Conservation (phyloP, 169 alveolate species). For the Cryptosporidium ubiquitum region DNA sequence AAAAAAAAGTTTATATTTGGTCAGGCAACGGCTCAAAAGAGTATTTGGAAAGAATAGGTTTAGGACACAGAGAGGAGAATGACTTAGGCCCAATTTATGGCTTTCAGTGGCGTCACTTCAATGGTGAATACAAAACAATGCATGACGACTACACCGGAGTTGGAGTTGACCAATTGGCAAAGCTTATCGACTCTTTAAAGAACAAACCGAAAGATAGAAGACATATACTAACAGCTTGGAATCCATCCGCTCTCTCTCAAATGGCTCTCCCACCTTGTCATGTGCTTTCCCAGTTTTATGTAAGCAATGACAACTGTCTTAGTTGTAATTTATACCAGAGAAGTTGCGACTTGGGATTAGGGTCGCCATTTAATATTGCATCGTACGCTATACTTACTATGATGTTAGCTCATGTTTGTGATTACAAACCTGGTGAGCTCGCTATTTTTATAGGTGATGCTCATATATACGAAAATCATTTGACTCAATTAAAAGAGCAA, state of each 20-base stretch:
- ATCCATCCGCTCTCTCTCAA: conserved; percentile 90
- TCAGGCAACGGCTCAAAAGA: conserved; percentile 97
- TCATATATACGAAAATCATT: conserved; percentile 94
- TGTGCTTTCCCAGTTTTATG: conserved; percentile 95
- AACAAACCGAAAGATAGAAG: conserved; percentile 94
- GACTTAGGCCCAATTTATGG: conserved; percentile 97
- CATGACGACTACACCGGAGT: conserved; percentile 90
- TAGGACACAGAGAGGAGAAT: conserved; percentile 93
- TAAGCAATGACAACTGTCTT: conserved; percentile 87
- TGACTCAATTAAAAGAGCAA: conserved; percentile 92
- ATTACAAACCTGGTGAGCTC: conserved; percentile 91
- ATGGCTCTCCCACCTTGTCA: conserved; percentile 99
- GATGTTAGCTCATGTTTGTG: conserved; percentile 95
- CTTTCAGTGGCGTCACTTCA: conserved; percentile 97
- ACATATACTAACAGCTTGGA: conserved; percentile 95
- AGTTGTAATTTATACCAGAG: conserved; percentile 97
- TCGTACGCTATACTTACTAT: conserved; percentile 94
- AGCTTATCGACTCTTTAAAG: conserved; percentile 88
- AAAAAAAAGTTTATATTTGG: conserved; percentile 95
- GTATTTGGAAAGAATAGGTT: conserved; percentile 92
- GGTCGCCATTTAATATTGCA: conserved; percentile 99
- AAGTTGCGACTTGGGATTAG: conserved; percentile 97
- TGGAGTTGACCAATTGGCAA: conserved; percentile 94
- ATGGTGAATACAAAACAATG: conserved; percentile 93
- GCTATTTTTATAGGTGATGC: conserved; percentile 95